Percentiles rank a stretch among this genome's conserved stretches.
Conservation (phyloP, 2,329 filamentous ascomycete species). For the Calonectria pseudoreteaudii region DNA sequence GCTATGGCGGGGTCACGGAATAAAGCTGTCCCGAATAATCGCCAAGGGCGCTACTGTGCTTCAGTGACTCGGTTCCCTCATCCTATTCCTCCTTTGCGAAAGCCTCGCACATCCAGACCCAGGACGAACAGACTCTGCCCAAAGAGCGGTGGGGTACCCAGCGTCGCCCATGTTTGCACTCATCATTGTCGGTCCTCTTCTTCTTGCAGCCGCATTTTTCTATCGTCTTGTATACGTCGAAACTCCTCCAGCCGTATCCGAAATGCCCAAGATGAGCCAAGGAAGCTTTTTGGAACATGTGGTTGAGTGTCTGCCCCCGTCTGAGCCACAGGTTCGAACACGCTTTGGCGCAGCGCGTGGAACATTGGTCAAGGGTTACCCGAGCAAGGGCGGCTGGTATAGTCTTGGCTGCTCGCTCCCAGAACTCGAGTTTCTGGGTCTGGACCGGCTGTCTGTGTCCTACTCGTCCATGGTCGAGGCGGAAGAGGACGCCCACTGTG, state of each 20-base stretch:
- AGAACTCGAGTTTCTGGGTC: not conserved
- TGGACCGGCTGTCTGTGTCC: not conserved
- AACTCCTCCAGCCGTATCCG: not conserved
- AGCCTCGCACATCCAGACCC: too few species aligned
- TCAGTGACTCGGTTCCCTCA: too few species aligned
- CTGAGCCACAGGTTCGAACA: not conserved
- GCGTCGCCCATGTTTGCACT: not conserved
- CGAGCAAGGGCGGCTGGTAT: not conserved
- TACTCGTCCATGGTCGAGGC: not conserved
- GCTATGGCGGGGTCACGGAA: too few species aligned
- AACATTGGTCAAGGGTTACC: not conserved
- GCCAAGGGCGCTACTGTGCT: too few species aligned
- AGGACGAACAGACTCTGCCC: too few species aligned
- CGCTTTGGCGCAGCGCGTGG: not conserved
- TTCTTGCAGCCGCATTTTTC: not conserved
- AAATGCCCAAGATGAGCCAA: not conserved
- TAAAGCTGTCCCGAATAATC: too few species aligned
- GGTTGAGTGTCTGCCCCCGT: not conserved
- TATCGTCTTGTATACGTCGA: not conserved
- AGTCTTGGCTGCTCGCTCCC: not conserved
- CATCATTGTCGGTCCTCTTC: not conserved
- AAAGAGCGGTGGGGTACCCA: too few species aligned
- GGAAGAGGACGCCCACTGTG: not conserved
- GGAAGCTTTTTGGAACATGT: not conserved
- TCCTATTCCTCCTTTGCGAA: too few species aligned